Evolutionary conservation across 2,329 filamentous ascomycete genomes (phyloP).

Genomic region (Microdochium paspali): DNA sequence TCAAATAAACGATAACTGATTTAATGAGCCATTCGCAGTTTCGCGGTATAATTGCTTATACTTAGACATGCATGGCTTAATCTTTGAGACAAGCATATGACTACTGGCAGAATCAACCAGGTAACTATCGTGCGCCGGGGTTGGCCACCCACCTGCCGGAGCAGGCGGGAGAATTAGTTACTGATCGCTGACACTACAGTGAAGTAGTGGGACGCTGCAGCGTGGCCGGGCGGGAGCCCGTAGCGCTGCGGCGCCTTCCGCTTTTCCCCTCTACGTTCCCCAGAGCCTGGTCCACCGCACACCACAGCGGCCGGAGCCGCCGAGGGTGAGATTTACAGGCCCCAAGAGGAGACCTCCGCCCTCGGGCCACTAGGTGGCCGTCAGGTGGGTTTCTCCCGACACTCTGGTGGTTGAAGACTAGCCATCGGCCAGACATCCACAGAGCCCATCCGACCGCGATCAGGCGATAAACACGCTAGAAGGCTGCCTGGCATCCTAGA

Average conservation of each 20-base stretch:
- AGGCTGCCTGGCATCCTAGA: not conserved
- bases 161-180: constrained; percentile 8
- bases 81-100: constrained; percentile 35
- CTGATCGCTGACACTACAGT: constrained; percentile 2
- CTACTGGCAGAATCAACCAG: constrained; percentile 23
- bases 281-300: constrained; percentile 6
- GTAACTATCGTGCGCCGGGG: constrained; percentile 10
- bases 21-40: constrained; percentile 36
- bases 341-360: constrained; percentile 6
- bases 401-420: constrained; percentile 5
- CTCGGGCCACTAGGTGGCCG: constrained; percentile 2
- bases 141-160: constrained; percentile 4
- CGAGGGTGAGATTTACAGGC: constrained; percentile 1
- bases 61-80: constrained; percentile 35
- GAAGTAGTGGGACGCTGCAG: constrained; percentile 1
- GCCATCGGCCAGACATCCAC: constrained; percentile 5
- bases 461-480: not conserved
- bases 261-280: constrained; percentile 10
- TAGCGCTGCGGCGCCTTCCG: constrained; percentile 3
- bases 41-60: constrained; percentile 31
- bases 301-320: not conserved
- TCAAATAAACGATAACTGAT: constrained; percentile 15
- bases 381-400: constrained; percentile 5
- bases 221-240: constrained; percentile 2
- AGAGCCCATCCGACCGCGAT: constrained; percentile 1